Conservation (phyloP, 805 yeast species). For the Citeromyces matritensis region DNA sequence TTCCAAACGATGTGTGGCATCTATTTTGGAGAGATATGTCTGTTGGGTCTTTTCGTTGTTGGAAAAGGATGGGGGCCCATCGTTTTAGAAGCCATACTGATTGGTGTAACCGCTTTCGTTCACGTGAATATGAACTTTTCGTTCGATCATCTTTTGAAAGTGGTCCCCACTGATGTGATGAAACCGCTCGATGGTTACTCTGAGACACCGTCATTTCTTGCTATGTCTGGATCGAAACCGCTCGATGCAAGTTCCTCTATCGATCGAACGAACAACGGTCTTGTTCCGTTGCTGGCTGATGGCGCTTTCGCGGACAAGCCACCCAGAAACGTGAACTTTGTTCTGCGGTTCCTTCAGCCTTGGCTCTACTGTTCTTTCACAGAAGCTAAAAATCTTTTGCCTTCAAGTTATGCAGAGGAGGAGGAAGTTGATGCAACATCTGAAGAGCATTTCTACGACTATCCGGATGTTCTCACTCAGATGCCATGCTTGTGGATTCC, state of each 20-base stretch:
- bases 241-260: slow-evolving; percentile 2
- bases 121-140: slow-evolving; percentile 55
- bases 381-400: slow-evolving; percentile 33
- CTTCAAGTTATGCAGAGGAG: slow-evolving; percentile 42
- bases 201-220: slow-evolving; percentile 40
- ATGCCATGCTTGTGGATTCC: slow-evolving; percentile 88
- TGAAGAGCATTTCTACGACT: slow-evolving; percentile 56
- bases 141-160: slow-evolving; percentile 42
- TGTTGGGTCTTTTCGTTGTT: slow-evolving; percentile 76
- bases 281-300: slow-evolving; percentile 59
- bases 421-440: slow-evolving; percentile 23
- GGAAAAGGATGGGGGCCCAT: slow-evolving; percentile 95
- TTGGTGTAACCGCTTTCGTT: slow-evolving; percentile 50
- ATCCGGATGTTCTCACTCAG: slow-evolving; percentile 55
- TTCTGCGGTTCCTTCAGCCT: slow-evolving; percentile 36
- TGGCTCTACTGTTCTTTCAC: slow-evolving; percentile 33
- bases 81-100: slow-evolving; percentile 52
- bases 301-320: slow-evolving; percentile 23
- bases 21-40: slow-evolving; percentile 75
- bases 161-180: slow-evolving; percentile 62
- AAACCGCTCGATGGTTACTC: slow-evolving; percentile 59
- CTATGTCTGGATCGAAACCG: slow-evolving; percentile 9
- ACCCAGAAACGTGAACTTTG: slow-evolving; percentile 5
- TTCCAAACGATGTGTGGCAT: slow-evolving; percentile 82
- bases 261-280: slow-evolving; percentile 5